Conservation (phyloP, 1,139 yeast genomes). For the Candida neerlandica region DNA sequence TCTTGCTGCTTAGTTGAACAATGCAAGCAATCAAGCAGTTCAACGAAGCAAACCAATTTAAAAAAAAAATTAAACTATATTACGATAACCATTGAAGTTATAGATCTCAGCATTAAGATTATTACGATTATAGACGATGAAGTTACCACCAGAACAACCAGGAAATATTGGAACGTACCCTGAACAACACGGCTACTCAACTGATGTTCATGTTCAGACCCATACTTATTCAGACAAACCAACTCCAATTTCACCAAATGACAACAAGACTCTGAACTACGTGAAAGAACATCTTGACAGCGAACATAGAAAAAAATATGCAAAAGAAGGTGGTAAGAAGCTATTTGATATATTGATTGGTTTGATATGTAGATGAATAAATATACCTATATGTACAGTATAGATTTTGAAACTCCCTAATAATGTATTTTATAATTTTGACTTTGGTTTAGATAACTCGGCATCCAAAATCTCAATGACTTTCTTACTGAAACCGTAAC, state of each 20-base stretch:
- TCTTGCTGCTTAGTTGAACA: background rate
- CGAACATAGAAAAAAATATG: slow-evolving; percentile 44
- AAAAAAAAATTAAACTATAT: background rate
- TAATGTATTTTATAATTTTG: slow-evolving; percentile 9
- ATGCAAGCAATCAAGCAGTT: background rate
- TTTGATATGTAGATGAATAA: slow-evolving; percentile 20
- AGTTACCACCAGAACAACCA: slow-evolving; percentile 33
- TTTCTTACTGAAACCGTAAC: slow-evolving; percentile 40
- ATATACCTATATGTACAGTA: background rate
- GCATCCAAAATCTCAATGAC: slow-evolving; percentile 23
- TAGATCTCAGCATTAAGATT: background rate
- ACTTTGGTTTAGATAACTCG: slow-evolving; percentile 4
- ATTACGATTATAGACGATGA: slow-evolving; percentile 2
- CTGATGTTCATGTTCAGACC: slow-evolving; percentile 31
- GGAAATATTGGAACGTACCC: slow-evolving; percentile 28
- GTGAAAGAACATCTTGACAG: slow-evolving; percentile 33
- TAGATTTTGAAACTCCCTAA: no score
- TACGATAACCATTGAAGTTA: background rate
- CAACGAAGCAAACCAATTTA: background rate
- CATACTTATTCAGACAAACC: slow-evolving; percentile 38
- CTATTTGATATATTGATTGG: slow-evolving; percentile 25
- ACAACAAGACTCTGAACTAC: slow-evolving; percentile 31
- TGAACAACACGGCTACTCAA: slow-evolving; percentile 37
- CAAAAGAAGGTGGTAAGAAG: slow-evolving; percentile 22
- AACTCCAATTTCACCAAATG: slow-evolving; percentile 34